Evolutionary conservation across 768 basidiomycete genomes (phyloP).

Genomic region (Postia placenta): DNA sequence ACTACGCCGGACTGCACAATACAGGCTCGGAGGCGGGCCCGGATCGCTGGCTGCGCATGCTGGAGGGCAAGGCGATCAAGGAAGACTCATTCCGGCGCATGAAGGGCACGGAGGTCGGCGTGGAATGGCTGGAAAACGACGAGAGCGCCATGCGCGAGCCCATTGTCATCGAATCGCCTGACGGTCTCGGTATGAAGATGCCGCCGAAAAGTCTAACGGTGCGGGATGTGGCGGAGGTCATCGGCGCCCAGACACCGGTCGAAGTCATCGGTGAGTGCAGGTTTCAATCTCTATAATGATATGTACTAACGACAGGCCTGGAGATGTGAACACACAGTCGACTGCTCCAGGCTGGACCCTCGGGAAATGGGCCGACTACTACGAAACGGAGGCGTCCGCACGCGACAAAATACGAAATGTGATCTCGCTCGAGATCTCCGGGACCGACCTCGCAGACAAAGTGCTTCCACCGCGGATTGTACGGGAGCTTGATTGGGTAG

Average conservation of each 20-base stretch:
- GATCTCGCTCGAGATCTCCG: slow-evolving; percentile 91
- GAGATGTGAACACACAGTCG: slow-evolving; percentile 87
- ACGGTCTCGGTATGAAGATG: slow-evolving; percentile 89
- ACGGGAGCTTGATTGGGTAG: slow-evolving; percentile 93
- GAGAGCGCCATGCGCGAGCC: slow-evolving; percentile 76
- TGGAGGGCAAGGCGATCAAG: slow-evolving; percentile 62
- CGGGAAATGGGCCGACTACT: slow-evolving; percentile 87
- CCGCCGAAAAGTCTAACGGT: slow-evolving; percentile 68
- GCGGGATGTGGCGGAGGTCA: slow-evolving; percentile 68
- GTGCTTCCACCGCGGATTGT: slow-evolving; percentile 81
- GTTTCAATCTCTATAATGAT: slow-evolving; percentile 8
- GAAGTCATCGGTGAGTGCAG: slow-evolving; percentile 80
- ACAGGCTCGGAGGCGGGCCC: slow-evolving; percentile 58
- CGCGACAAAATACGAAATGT: slow-evolving; percentile 92
- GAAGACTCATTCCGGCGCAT: slow-evolving; percentile 60
- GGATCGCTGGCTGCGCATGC: slow-evolving; percentile 59
- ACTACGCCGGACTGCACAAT: slow-evolving; percentile 70
- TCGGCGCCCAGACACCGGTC: slow-evolving; percentile 74
- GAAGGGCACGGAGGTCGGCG: slow-evolving; percentile 57
- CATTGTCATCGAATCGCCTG: slow-evolving; percentile 69
- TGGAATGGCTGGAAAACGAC: slow-evolving; percentile 72
- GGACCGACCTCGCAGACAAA: slow-evolving; percentile 70
- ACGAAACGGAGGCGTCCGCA: slow-evolving; percentile 54
- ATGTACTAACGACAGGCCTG: no score
- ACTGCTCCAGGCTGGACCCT: slow-evolving; percentile 85